These are phyloP conservation scores for Hortaea sp. DNA, from an alignment of 2,329 filamentous ascomycete genomes.

Conservation along the genomic window DNA sequence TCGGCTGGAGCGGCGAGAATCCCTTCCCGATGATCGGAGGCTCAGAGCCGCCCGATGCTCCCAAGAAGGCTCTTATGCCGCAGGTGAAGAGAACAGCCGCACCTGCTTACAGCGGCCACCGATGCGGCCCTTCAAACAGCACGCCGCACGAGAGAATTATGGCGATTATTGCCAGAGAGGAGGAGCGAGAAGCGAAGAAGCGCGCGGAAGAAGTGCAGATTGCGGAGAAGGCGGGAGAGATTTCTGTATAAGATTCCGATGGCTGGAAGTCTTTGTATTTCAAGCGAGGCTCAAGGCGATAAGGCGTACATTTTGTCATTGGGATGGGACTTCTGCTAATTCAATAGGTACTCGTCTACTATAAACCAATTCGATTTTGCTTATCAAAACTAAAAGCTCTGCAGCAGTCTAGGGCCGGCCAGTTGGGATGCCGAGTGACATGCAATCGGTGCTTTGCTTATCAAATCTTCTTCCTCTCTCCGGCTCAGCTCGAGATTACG, in stretches of 20 bases:
- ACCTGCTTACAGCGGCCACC: slow-evolving; percentile 18
- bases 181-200: slow-evolving; percentile 21
- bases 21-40: slow-evolving; percentile 26
- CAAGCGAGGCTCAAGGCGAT: too few species aligned
- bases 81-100: slow-evolving; percentile 17
- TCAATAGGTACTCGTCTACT: too few species aligned
- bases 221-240: neutral
- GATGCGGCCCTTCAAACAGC: slow-evolving; percentile 6
- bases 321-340: too few species aligned
- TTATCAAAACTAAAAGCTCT: too few species aligned
- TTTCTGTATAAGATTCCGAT: neutral
- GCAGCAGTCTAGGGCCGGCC: too few species aligned
- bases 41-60: slow-evolving; percentile 16
- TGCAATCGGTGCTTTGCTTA: too few species aligned
- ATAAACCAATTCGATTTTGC: too few species aligned
- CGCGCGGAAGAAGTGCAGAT: slow-evolving; percentile 12
- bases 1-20: slow-evolving; percentile 24
- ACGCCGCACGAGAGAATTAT: slow-evolving; percentile 24
- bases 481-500: too few species aligned
- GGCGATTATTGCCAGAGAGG: slow-evolving; percentile 23
- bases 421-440: too few species aligned
- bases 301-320: too few species aligned
- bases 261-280: neutral
- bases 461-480: too few species aligned
- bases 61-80: slow-evolving; percentile 14